Base-by-base conservation (phyloP, 2,329 filamentous ascomycete genomes). In the Fusarium concolor region DNA sequence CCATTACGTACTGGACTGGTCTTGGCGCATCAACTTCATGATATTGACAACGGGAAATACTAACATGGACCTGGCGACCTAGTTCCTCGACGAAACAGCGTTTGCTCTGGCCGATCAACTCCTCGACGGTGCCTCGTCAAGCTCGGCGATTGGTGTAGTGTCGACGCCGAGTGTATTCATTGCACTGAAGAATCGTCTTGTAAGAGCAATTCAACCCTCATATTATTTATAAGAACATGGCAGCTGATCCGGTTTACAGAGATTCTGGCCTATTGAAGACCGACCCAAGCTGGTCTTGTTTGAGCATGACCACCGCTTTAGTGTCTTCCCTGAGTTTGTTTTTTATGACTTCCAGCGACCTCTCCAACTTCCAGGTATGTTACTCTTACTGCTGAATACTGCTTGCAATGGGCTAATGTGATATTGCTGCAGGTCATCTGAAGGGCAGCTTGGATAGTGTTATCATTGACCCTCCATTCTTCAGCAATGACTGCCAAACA, bases 81-180 rank as follows among this genome's bases (percentile, higher is more conserved):
- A 91, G 89, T 93, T 93, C 76, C 88, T 87, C 10, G 89, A 94
- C 53, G 86, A 89, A 67, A 94, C 92, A 24, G 92, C 92, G 0
- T 83, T 77, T 3, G 74, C 83, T 7, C 79, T 92, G 20, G 92
- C 91, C 2, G 80, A 83, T 56, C 85, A 92, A 72, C 82, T 96
- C 33, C 83, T 95, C 2, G 82, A 87, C 6, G 89, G 84, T 46
- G 84, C 87, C 3, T 87, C 84, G 2, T 77, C 82, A 4, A 82
- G 85, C 11, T 88, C 85, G 29, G 83, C 80, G 4, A 88, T 95
- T 68, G 91, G 86, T 6, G 86, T 94, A 4, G 85, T 95, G 9
- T 93, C 90, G 26, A 86, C 91, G 14, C 92, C 92, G 11, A 94
- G 90, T 76, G 90, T 90, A 2, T 95, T 94, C 77, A 86, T 95